These are phyloP conservation scores for Penicillium italicum DNA, from an alignment of 2,329 filamentous ascomycete genomes.

Conservation along the genomic window DNA sequence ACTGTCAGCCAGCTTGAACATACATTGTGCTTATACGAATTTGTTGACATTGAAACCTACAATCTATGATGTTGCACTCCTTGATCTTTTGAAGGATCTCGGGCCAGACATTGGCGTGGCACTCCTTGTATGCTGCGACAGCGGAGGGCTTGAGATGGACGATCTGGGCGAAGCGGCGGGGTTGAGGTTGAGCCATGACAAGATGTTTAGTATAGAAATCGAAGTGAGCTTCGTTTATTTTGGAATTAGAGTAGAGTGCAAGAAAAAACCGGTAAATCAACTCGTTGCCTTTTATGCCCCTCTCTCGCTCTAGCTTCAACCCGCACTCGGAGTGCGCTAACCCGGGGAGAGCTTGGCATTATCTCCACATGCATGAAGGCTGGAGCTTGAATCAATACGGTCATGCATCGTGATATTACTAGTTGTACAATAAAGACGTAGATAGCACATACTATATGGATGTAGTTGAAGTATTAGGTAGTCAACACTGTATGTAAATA, in stretches of 20 bases:
- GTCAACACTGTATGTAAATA: too few relatives aligned
- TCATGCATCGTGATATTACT: not conserved
- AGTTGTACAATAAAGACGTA: not conserved
- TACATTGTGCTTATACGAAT: too few relatives aligned
- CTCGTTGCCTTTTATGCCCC: slow-evolving; percentile 4
- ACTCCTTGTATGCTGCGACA: slow-evolving; percentile 67
- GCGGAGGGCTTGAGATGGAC: slow-evolving; percentile 66
- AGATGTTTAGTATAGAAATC: not conserved
- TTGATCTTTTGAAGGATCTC: slow-evolving; percentile 73
- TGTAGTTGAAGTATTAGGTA: not conserved
- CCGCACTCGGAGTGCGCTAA: slow-evolving; percentile 25
- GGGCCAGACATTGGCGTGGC: slow-evolving; percentile 71
- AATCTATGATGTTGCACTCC: slow-evolving; percentile 70
- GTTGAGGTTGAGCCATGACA: slow-evolving; percentile 19
- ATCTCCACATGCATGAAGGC: not conserved
- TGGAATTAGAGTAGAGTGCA: not conserved
- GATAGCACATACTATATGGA: not conserved
- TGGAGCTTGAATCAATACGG: not conserved
- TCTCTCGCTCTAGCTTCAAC: slow-evolving; percentile 17
- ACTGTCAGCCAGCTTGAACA: not conserved
- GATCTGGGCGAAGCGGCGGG: slow-evolving; percentile 62
- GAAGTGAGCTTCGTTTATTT: not conserved
- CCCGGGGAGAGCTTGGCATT: slow-evolving; percentile 20
- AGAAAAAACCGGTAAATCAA: not conserved
- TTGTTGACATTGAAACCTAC: slow-evolving; percentile 40